phyloP scores from a whole-genome alignment of 441 rosid genomes.

The Gossypium davidsonii region DNA sequence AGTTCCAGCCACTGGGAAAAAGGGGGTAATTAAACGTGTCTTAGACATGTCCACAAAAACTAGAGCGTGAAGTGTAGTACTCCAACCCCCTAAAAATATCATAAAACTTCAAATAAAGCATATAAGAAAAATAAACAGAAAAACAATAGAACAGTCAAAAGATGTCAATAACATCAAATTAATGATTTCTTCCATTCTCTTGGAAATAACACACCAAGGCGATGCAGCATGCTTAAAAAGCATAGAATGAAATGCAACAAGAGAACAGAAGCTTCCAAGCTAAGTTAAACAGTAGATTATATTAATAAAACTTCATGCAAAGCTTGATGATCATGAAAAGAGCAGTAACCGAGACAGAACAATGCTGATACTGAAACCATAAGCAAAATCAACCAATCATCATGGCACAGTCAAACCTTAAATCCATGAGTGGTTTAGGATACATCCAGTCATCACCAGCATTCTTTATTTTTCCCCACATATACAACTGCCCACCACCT shows the following conservation, averaged over 20 bases:
- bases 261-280: neutral
- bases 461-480: slow-evolving; percentile 97
- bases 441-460: slow-evolving; percentile 98
- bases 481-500: slow-evolving; percentile 96
- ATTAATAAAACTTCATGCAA: neutral
- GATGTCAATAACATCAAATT: neutral
- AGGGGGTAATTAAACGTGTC: neutral
- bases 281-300: neutral
- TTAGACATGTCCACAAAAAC: neutral
- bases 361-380: neutral
- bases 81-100: neutral
- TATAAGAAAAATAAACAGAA: neutral
- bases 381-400: neutral
- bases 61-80: neutral
- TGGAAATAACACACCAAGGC: neutral
- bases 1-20: slow-evolving; percentile 75
- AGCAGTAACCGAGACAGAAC: neutral
- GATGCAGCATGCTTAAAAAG: neutral
- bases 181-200: neutral
- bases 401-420: slow-evolving; percentile 46
- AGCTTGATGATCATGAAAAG: neutral
- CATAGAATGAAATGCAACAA: neutral
- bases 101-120: neutral
- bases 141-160: neutral
- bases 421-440: slow-evolving; percentile 95